Base-by-base conservation (phyloP, 345 rosid genomes). In the Acer campestre region DNA sequence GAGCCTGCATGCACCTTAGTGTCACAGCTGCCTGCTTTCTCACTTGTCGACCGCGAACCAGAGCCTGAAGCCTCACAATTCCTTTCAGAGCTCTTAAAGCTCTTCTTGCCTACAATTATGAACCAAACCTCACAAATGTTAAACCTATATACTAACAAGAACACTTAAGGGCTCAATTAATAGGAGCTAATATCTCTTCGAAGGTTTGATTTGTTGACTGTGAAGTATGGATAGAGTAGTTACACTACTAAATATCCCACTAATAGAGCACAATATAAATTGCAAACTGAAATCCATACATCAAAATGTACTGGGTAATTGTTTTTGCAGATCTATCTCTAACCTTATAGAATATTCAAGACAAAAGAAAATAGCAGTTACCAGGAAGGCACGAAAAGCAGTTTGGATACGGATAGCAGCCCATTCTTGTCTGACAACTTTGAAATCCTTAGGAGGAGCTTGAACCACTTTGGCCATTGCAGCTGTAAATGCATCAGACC, bases 1-100 rank as follows among this genome's bases (percentile, higher is more conserved):
- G 92, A 82, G 99, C 99, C 83, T 96, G 99, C 98, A 96, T 96
- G 73, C 98, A 94, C 82, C 92, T 90, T 23, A 96, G 85, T 25
- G 98, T 96, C 51, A 94, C 98, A 35, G 97, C 98, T 29, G 98
- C 99, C 70, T 96, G 99, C 80, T 96, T 96, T 87, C 99, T 91
- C 80, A 93, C 97, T 77, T 94, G 97, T 71, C 98, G 77, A 38
- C 97, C 99, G 61, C 99, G 90, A 63, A 91, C 97, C 31, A 96
- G 69, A 73, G 99, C 99, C 85, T 96, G 99, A 44, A 96, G 89
- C 82, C 97, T 92, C 18, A 96, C 99, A 31, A 96, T 87, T 59
- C 97, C 99, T 88, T 86, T 96, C 85, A 96, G 82, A 14, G 98
- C 99, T 81, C 90, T 90, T 79, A 92, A 73, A 1, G 97, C 99